These are phyloP conservation scores for Cercospora janseana DNA, from an alignment of 2,329 filamentous ascomycete species.

Conservation along the genomic window DNA sequence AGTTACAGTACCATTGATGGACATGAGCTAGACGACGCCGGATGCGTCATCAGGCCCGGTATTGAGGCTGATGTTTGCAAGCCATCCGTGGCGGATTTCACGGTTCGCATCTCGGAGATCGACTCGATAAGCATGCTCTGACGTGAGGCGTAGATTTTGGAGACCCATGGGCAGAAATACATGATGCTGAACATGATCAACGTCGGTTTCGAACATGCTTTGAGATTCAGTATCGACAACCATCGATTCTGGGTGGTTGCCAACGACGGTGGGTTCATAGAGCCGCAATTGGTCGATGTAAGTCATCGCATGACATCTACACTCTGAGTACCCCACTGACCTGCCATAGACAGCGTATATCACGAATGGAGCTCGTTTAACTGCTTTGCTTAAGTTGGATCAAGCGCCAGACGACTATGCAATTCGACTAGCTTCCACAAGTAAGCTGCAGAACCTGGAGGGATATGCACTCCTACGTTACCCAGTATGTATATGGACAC, in stretches of 20 bases:
- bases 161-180: not conserved
- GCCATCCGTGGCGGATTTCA: not conserved
- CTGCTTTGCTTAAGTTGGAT: not conserved
- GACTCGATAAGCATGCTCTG: not conserved
- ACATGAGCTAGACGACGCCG: not conserved
- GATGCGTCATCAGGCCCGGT: not conserved
- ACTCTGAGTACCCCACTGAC: too few relatives aligned
- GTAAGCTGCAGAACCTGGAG: not conserved
- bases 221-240: not conserved
- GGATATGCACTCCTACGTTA: not conserved
- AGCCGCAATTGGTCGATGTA: not conserved
- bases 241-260: not conserved
- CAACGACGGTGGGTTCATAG: not conserved
- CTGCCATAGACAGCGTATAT: not conserved
- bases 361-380: not conserved
- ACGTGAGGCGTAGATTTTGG: not conserved
- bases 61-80: not conserved
- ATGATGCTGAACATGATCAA: not conserved
- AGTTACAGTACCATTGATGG: not conserved
- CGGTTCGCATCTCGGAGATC: not conserved
- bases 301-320: too few relatives aligned
- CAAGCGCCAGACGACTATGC: not conserved
- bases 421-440: not conserved
- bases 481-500: not conserved
- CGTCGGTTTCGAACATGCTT: not conserved